These are phyloP conservation scores for Asterochloris sp. DNA, from an alignment of 139 green algal species.

Conservation along the genomic window DNA sequence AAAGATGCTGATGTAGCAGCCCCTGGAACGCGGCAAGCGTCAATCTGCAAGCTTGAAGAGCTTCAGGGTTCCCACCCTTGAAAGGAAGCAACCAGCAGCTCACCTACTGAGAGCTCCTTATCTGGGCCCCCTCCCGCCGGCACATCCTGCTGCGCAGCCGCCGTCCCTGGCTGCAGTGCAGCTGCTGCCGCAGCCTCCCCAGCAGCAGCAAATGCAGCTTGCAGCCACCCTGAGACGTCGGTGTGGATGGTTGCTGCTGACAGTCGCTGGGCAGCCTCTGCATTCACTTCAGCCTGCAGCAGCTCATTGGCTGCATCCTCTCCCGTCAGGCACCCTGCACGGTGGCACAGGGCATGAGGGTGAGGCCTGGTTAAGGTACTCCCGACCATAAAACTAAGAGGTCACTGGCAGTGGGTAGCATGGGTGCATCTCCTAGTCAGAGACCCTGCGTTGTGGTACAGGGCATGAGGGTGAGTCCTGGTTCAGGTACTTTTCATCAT, in stretches of 20 bases:
- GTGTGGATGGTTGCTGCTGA: slow-evolving; percentile 49
- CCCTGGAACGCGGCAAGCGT: too few relatives aligned
- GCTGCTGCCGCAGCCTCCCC: background rate
- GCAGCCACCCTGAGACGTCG: slow-evolving; percentile 54
- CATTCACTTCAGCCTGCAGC: slow-evolving; percentile 6
- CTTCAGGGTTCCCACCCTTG: too few relatives aligned
- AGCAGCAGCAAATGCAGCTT: background rate
- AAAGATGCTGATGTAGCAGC: too few relatives aligned
- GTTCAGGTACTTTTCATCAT: too few relatives aligned
- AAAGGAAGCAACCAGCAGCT: too few relatives aligned
- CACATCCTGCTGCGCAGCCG: background rate
- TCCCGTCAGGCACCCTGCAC: background rate
- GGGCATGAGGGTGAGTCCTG: background rate
- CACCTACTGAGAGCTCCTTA: background rate
- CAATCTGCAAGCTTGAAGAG: too few relatives aligned
- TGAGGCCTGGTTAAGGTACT: too few relatives aligned
- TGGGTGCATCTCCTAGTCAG: too few relatives aligned
- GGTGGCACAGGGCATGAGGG: background rate
- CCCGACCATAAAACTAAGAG: too few relatives aligned
- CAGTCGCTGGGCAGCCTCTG: slow-evolving; percentile 7
- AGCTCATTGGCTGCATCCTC: slow-evolving; percentile 3
- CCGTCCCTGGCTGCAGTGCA: background rate
- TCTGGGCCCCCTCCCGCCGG: slow-evolving; percentile 4
- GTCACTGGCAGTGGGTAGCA: too few relatives aligned
- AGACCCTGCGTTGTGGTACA: background rate